Percentiles rank a stretch among this genome's conserved stretches.
Evolutionary conservation across 192 early-diverging fungal genomes (phyloP).

Genomic region (Coemansia aciculifera): DNA sequence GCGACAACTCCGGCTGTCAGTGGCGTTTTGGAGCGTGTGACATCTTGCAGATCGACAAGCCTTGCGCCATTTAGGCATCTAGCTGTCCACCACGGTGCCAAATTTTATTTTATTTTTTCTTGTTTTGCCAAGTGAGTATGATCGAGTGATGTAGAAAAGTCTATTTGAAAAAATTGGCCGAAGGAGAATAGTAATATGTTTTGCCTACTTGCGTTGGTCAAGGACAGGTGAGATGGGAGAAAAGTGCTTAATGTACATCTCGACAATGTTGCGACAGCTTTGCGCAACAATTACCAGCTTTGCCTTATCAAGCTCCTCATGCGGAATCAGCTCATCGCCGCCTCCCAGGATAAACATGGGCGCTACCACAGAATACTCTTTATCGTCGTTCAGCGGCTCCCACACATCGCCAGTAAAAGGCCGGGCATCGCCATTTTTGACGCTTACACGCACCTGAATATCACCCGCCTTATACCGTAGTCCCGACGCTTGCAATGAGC

Average conservation of each 20-base stretch:
- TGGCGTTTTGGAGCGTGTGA: background rate
- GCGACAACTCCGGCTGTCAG: background rate
- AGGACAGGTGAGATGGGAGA: constrained; percentile 39
- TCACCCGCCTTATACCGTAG: constrained; percentile 35
- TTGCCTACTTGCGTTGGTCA: constrained; percentile 25
- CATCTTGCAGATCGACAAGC: background rate
- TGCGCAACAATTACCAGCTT: constrained; percentile 2
- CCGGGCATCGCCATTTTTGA: constrained; percentile 11
- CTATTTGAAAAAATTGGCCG: background rate
- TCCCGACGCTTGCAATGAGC: constrained; percentile 63
- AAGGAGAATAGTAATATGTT: no score
- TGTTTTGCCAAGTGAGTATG: background rate
- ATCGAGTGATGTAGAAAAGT: background rate
- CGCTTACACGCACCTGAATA: constrained; percentile 9
- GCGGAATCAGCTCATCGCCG: constrained; percentile 61
- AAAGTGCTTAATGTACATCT: constrained; percentile 32
- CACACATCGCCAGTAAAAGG: constrained; percentile 26
- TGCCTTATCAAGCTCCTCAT: background rate
- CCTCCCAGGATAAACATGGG: constrained; percentile 63
- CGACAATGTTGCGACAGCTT: constrained; percentile 19
- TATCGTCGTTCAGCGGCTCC: constrained; percentile 44
- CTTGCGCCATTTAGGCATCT: background rate
- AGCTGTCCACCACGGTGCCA: no score
- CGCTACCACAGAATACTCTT: constrained; percentile 56
- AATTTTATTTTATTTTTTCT: background rate